These are phyloP conservation scores for Quambalaria eucalypti DNA, from an alignment of 1,284 basidiomycete genomes.

Conservation along the genomic window DNA sequence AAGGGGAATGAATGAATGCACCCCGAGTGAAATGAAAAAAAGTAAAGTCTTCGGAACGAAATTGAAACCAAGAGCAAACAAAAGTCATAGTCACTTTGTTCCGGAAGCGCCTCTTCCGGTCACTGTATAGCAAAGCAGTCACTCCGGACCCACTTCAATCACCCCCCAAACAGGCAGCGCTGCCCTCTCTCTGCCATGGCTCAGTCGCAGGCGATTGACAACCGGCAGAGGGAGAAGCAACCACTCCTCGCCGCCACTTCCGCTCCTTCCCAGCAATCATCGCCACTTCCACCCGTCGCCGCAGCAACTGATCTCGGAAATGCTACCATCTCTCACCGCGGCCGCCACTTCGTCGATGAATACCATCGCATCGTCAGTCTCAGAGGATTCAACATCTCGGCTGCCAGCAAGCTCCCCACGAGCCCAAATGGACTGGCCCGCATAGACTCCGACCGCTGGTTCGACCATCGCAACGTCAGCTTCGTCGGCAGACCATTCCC, in stretches of 20 bases:
- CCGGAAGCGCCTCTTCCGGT: background rate
- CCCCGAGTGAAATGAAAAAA: too few species aligned
- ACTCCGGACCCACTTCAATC: background rate
- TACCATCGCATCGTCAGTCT: slow-evolving; percentile 43
- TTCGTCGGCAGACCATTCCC: slow-evolving; percentile 49
- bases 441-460: slow-evolving; percentile 28
- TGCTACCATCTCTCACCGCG: background rate
- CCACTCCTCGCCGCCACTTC: too few species aligned
- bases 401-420: slow-evolving; percentile 44
- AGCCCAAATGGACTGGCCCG: slow-evolving; percentile 21
- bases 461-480: slow-evolving; percentile 40
- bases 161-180: background rate
- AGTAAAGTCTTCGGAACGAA: too few species aligned
- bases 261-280: background rate
- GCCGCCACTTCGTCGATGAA: slow-evolving; percentile 39
- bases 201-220: too few species aligned
- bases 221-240: too few species aligned
- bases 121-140: background rate
- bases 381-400: slow-evolving; percentile 47
- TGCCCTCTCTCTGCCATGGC: background rate
- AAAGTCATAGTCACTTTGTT: background rate
- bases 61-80: too few species aligned
- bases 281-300: background rate
- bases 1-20: too few species aligned
- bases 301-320: background rate